These are phyloP conservation scores for Erysimum pusillum DNA, from an alignment of 441 rosid species.

Conservation along the genomic window DNA sequence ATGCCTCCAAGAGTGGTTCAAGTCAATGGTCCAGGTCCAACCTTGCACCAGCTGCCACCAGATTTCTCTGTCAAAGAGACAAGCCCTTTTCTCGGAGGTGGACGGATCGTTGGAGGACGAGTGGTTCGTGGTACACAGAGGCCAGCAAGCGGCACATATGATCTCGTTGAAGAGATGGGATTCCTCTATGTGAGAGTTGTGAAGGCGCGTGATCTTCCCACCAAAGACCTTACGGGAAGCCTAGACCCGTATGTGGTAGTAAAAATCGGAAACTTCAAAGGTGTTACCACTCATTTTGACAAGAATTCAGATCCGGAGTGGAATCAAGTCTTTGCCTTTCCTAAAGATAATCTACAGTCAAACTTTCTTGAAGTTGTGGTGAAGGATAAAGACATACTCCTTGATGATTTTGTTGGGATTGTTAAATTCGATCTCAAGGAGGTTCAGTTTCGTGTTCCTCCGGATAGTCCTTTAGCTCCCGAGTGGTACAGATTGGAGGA, in stretches of 20 bases:
- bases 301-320: conserved; percentile 87
- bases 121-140: conserved; percentile 70
- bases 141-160: conserved; percentile 65
- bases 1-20: conserved; percentile 56
- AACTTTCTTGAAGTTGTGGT: conserved; percentile 72
- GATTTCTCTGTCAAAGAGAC: conserved; percentile 92
- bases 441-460: conserved; percentile 79
- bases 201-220: conserved; percentile 90
- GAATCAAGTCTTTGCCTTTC: conserved; percentile 94
- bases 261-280: conserved; percentile 87
- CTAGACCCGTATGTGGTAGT: conserved; percentile 90
- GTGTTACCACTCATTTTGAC: conserved; percentile 67
- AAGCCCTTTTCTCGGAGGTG: conserved; percentile 91
- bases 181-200: conserved; percentile 88
- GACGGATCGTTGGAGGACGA: conserved; percentile 83
- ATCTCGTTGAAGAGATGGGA: conserved; percentile 92
- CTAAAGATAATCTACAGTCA: conserved; percentile 74
- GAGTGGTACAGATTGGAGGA: conserved; percentile 90
- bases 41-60: conserved; percentile 53
- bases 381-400: conserved; percentile 79
- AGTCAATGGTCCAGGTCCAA: conserved; percentile 57
- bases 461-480: conserved; percentile 95
- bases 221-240: conserved; percentile 82
- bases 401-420: conserved; percentile 79
- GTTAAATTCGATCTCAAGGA: conserved; percentile 75